These are phyloP conservation scores for Anthoceros angustus DNA, from an alignment of 225 moss, liverwort and hornwort genomes.

Conservation along the genomic window DNA sequence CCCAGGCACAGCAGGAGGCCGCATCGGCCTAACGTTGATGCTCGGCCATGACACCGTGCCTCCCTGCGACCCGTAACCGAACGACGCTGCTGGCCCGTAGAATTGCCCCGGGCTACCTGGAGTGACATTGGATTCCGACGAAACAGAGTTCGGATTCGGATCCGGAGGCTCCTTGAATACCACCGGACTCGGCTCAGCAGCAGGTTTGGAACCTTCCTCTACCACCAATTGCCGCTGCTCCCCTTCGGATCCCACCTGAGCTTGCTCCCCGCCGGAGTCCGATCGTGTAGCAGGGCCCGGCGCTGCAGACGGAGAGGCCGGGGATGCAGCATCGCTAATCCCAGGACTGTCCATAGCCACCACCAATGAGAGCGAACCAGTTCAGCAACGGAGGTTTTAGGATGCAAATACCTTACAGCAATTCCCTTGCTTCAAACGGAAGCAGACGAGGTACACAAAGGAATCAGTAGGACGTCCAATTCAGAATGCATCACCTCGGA, in stretches of 20 bases:
- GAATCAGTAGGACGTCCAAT: too few species aligned
- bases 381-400: neutral
- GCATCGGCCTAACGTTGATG: neutral
- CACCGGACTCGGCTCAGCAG: neutral
- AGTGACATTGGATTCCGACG: neutral
- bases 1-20: neutral
- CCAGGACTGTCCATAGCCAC: neutral
- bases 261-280: neutral
- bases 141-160: neutral
- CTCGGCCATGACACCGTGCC: constrained; percentile 2
- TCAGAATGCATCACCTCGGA: too few species aligned
- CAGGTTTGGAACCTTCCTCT: neutral
- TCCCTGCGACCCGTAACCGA: neutral
- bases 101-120: neutral
- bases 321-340: neutral
- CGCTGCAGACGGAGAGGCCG: neutral
- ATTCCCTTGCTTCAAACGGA: too few species aligned
- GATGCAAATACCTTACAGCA: too few species aligned
- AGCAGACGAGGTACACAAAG: too few species aligned
- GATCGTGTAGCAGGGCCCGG: neutral
- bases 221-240: neutral
- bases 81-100: neutral
- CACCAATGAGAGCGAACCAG: neutral
- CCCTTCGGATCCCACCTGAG: neutral
- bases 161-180: neutral